These are phyloP conservation scores for Globisporangium cylindrosporum DNA, from an alignment of 352 stramenopile genomes.

Conservation along the genomic window DNA sequence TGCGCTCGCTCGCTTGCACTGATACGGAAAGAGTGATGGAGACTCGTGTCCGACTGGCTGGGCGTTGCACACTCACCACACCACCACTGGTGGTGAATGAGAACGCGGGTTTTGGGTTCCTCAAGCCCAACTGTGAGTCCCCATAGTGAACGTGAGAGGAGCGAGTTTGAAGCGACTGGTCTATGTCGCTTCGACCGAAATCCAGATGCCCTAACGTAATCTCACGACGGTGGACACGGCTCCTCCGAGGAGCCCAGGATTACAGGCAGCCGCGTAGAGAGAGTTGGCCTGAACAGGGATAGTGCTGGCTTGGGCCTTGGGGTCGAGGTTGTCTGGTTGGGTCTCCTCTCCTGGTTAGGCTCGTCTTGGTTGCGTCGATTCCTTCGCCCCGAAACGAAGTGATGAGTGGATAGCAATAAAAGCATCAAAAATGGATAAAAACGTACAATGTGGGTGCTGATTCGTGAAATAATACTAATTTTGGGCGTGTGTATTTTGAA, in stretches of 20 bases:
- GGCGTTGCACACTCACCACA: conserved; percentile 6
- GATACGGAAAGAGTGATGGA: conserved; percentile 1
- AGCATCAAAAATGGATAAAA: background rate
- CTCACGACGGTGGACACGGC: conserved; percentile 4
- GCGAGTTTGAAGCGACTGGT: background rate
- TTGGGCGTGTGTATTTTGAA: background rate
- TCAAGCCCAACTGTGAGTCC: background rate
- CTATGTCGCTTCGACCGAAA: conserved; percentile 2
- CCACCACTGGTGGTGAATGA: background rate
- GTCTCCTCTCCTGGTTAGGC: background rate
- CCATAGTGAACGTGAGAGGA: background rate
- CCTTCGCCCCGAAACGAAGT: background rate
- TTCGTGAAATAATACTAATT: background rate
- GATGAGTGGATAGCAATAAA: background rate
- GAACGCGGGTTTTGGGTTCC: background rate
- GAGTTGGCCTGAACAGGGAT: background rate
- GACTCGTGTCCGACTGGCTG: conserved; percentile 9
- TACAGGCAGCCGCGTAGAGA: background rate
- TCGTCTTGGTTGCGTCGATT: background rate
- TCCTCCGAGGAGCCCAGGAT: background rate
- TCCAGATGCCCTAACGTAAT: conserved; percentile 11
- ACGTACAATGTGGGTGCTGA: background rate
- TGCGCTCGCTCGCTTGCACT: background rate
- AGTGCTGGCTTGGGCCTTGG: background rate
- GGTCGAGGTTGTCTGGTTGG: background rate